Base-by-base conservation (phyloP, 2,329 filamentous ascomycete genomes). In the Diplodia sapinea region DNA sequence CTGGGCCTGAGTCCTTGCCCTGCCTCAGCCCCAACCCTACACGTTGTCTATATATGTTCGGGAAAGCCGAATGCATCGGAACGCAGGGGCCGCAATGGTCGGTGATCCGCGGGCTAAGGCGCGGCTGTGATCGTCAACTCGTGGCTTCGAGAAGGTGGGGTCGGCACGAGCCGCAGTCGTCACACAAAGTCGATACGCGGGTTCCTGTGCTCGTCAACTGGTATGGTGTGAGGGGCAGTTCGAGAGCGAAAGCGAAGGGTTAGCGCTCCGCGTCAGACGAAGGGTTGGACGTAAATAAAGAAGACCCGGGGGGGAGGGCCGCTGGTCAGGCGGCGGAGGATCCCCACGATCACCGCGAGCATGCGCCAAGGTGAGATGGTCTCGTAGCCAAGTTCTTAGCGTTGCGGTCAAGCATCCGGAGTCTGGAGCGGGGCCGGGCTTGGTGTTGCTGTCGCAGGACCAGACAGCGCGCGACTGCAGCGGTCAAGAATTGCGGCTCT, bases 281-380 rank as follows among this genome's bases (percentile, higher is more conserved):
- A n/a, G 11, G 15, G n/a, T 47, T 11, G 13, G 56, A 38, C 20
- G 40, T 17, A 43, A 23, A 47, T 17, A 43, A 55, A 7, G n/a
- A 55, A n/a, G 29, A 38, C 36, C 36, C 36, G 36, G 11, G 36
- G 36, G 36, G 55, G 55, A n/a, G 36, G 20, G 20, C 12, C 23
- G 23, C 33, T 40, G 38, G 55, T n/a, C 36, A 40, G 23, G 15
- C 13, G 20, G 33, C 38, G 38, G 56, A 47, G 56, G 56, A 26
- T 59, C 56, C 56, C 56, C 56, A 15, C 56, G 56, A 59, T 59
- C 20, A n/a, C 56, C 56, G 56, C 23, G 26, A 7, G 40, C 36
- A 13, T 57, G 56, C 23, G 38, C 56, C 56, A 59, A 59, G 56
- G 15, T 2, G 38, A 50, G 13, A 5, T 20, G 36, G 36, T n/a